Evolutionary conservation across 2,329 filamentous ascomycete species (phyloP).

Genomic region (Xylariaceae sp.): DNA sequence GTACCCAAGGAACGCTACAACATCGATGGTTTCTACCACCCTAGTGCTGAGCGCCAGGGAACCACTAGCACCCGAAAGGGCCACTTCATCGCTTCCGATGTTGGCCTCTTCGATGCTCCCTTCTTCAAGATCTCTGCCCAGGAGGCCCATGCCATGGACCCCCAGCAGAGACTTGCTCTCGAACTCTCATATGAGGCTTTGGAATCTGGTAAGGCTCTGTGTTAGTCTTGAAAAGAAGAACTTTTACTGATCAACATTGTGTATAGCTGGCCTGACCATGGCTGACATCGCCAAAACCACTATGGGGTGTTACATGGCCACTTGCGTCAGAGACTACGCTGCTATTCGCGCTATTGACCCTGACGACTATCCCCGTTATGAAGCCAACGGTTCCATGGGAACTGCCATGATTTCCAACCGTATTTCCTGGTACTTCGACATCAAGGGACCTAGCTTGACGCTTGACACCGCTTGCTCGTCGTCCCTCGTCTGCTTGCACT

Average conservation of each 20-base stretch:
- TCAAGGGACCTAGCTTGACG: conserved; percentile 38
- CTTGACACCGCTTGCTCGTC: conserved; percentile 42
- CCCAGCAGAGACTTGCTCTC: conserved; percentile 30
- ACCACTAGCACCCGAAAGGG: conserved; percentile 25
- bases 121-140: conserved; percentile 30
- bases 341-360: conserved; percentile 28
- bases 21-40: conserved; percentile 28
- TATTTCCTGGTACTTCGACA: conserved; percentile 36
- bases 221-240: neutral
- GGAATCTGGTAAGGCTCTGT: conserved; percentile 25
- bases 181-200: conserved; percentile 29
- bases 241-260: too few species aligned
- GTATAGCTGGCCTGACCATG: conserved; percentile 26
- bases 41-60: conserved; percentile 26
- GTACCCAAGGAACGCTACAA: conserved; percentile 28
- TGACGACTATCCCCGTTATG: conserved; percentile 32
- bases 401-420: conserved; percentile 35
- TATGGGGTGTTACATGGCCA: conserved; percentile 32
- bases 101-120: conserved; percentile 27
- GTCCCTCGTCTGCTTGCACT: conserved; percentile 36
- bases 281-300: conserved; percentile 23
- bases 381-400: conserved; percentile 28
- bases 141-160: conserved; percentile 32
- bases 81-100: conserved; percentile 27
- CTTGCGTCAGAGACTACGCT: conserved; percentile 27